Evolutionary conservation across 2,329 filamentous ascomycete species (phyloP).

Genomic region (Arthrinium phaeospermum): DNA sequence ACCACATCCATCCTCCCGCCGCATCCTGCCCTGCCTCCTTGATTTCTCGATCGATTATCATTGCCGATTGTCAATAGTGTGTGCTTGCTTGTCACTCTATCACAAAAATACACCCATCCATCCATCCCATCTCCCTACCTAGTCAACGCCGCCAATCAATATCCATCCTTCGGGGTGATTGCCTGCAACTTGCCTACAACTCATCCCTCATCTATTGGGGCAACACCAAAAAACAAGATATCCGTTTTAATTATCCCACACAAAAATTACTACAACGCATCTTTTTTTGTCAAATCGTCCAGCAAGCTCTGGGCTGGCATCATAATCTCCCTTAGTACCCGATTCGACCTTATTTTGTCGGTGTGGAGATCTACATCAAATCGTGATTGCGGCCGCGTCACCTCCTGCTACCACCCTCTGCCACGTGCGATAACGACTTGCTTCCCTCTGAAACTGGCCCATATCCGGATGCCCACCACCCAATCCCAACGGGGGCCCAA

Average conservation of each 20-base stretch:
- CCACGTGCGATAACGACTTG: conserved; percentile 10
- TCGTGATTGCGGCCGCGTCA: conserved; percentile 17
- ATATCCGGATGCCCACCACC: conserved; percentile 3
- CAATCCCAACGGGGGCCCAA: not conserved
- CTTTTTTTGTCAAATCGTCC: not conserved
- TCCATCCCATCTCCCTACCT: not conserved
- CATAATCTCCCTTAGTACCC: not conserved
- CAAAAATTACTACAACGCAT: not conserved
- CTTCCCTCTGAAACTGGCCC: conserved; percentile 13
- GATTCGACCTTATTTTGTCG: conserved; percentile 13
- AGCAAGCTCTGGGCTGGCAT: not conserved
- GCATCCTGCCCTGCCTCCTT: not conserved
- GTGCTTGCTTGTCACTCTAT: not conserved
- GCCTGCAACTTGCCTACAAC: not conserved
- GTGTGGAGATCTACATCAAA: conserved; percentile 17
- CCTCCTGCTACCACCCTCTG: conserved; percentile 12
- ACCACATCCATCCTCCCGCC: not conserved
- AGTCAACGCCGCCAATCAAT: not conserved
- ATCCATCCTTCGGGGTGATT: not conserved
- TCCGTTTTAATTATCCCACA: not conserved
- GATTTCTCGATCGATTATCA: not conserved
- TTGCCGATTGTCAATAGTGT: not conserved
- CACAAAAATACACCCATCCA: not conserved
- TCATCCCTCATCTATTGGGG: not conserved
- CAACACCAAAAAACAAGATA: not conserved